Evolutionary conservation across 495 filamentous ascomycete genomes (phyloP), one percentile per base, ranked within the genome.

Genomic region (Penicillium dipodomyicola): DNA sequence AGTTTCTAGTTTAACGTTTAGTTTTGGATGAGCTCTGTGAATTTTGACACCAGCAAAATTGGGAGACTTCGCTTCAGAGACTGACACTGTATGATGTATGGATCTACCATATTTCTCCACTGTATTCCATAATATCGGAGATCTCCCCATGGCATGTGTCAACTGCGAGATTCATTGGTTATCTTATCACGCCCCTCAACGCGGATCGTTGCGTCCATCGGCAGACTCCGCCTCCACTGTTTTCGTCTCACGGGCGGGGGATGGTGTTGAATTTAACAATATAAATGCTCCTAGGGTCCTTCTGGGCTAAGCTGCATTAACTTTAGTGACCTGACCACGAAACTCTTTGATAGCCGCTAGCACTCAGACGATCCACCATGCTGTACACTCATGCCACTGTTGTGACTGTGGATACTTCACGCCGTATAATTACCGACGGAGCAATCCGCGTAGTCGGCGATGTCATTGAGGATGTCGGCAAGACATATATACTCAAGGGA

Each of bases 341-440:
- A 33, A 2, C 12, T 15, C n/a, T 17, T 48, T 33, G 4, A 19
- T 27, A 37, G 32, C 15, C 4, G 0, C 19, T n/a, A 23, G 5
- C 32, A 4, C 23, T 19, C 6, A 29, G 44, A 55, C 9, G 23
- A 71, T 71, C 35, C 50, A 53, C 8, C 40, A 72, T 72, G 69
- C 62, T 75, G 3, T 73, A 70, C 53, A 70, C 65, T 0, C 59
- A 73, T 56, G 68, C 76, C 5, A 80, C 77, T 2, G 72, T 82
- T 46, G 67, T 81, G 55, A 81, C 79, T 1, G 63, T 81, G 41
- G 77, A 79, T 57, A 17, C 59, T 9, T 45, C 56, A 3, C 71
- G 79, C 17, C 71, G 73, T 27, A 73, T 82, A 49, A 75, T 81
- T 49, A 57, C 63, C 12, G 69, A 80, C 56, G 79, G 77, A 12